These are phyloP conservation scores for Neurospora sp. DNA, from an alignment of 495 filamentous ascomycete species.

Conservation along the genomic window DNA sequence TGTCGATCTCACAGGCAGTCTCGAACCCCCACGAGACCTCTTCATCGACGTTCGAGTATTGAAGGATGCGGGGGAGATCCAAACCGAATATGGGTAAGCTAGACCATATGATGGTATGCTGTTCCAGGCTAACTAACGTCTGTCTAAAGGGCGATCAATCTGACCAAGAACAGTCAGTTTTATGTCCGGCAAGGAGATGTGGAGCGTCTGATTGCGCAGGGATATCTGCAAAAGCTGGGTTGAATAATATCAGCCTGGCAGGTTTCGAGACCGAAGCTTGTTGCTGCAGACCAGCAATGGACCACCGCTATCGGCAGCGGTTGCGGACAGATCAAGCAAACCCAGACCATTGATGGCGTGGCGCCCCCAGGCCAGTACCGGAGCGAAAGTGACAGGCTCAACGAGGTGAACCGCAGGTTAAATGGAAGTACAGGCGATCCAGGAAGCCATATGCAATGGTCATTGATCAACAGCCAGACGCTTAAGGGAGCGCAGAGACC, in stretches of 20 bases:
- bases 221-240: constrained; percentile 88
- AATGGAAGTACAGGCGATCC: background rate
- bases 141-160: constrained; percentile 66
- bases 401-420: background rate
- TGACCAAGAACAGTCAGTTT: constrained; percentile 97
- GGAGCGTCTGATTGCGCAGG: constrained; percentile 86
- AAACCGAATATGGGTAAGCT: constrained; percentile 95
- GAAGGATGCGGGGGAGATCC: constrained; percentile 96
- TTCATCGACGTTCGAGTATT: constrained; percentile 97
- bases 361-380: background rate
- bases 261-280: background rate
- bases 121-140: background rate
- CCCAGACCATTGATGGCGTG: background rate
- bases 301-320: background rate
- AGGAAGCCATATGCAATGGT: background rate
- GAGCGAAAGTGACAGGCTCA: background rate
- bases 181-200: constrained; percentile 96
- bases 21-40: constrained; percentile 89
- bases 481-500: background rate
- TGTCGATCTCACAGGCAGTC: constrained; percentile 86
- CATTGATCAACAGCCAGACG: background rate
- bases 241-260: constrained; percentile 31
- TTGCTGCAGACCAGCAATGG: background rate
- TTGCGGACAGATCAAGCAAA: background rate
- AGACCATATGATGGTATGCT: background rate